Evolutionary conservation across 495 filamentous ascomycete genomes (phyloP).

Genomic region (Tuber indicum): DNA sequence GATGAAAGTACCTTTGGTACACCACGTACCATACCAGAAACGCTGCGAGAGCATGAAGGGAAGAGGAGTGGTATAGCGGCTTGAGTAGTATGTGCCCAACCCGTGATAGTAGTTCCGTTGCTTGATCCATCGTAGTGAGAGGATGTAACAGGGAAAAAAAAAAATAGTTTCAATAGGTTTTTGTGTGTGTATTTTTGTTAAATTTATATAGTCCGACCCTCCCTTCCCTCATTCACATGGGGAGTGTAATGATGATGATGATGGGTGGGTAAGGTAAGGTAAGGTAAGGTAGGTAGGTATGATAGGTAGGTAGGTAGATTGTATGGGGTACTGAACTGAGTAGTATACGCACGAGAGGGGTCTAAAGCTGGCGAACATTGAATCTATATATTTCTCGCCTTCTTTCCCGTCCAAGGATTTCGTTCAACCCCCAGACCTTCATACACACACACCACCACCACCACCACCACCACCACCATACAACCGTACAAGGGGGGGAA

Average conservation of each 20-base stretch:
- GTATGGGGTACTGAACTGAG: slow-evolving; percentile 2
- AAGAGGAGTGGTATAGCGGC: background rate
- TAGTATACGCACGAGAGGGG: background rate
- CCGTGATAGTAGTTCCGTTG: background rate
- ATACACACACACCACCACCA: background rate
- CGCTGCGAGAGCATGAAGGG: background rate
- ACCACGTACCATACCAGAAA: slow-evolving; percentile 4
- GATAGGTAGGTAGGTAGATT: background rate
- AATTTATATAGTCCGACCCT: background rate
- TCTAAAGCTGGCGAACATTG: background rate
- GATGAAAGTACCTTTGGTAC: slow-evolving; percentile 21
- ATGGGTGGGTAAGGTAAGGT: background rate
- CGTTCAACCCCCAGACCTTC: background rate
- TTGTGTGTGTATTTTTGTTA: background rate
- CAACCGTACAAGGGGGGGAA: background rate
- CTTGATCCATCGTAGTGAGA: background rate
- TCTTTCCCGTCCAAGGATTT: background rate
- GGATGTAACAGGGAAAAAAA: background rate
- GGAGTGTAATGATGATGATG: background rate
- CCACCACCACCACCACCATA: background rate
- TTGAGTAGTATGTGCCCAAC: background rate
- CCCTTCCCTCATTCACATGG: background rate
- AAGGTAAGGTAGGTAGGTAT: background rate
- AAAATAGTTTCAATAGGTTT: background rate
- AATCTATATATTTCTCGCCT: background rate